Evolutionary conservation across 208 protist genomes (phyloP), one percentile per base, ranked within the genome.

Genomic region (Blastocrithidia nonstop): DNA sequence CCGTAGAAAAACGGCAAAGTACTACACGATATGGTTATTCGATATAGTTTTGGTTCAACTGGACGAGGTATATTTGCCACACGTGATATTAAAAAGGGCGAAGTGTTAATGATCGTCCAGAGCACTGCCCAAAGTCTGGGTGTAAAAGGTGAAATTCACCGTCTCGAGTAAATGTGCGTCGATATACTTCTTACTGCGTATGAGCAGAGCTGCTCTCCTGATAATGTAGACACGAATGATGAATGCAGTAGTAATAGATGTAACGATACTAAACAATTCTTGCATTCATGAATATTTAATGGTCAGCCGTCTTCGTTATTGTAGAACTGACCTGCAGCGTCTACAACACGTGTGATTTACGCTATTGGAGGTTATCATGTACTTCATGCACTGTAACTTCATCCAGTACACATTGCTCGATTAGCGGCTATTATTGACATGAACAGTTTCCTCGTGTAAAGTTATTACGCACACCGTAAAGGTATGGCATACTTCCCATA

Each of bases 401-500:
- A 88, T 47, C 60, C 63, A 2, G 69, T 74, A 40, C 83, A 92
- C 58, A 72, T 92, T 32, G 75, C 74, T 3, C 71, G 78, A n/a
- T 40, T 92, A 6, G 77, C 75, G 2, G 74, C 83, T 33, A 76
- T 88, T 15, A 58, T 92, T 3, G 83, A 92, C 54, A 37, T 92
- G 57, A 88, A 88, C 58, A 81, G 71, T 45, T 87, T 92, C 37
- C 71, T 88, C 8, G 78, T 92, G 21, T 77, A 92, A 50, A 83
- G 72, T 33, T 84, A 46, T 44, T 82, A 74, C 29, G 73, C 72
- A 24, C 72, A 87, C 55, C 74, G 78, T 5, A 88, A 82, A 35
- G 83, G 83, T 22, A 86, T 86, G 74, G 83, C 71, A 7, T 92
- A 92, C 66, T 92, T 86, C 42, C 77, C 83, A 4, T 77, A 88